Evolutionary conservation across 2,329 filamentous ascomycete species (phyloP), one percentile per base, ranked within the genome.

Genomic region (Fusarium brachygibbosum): DNA sequence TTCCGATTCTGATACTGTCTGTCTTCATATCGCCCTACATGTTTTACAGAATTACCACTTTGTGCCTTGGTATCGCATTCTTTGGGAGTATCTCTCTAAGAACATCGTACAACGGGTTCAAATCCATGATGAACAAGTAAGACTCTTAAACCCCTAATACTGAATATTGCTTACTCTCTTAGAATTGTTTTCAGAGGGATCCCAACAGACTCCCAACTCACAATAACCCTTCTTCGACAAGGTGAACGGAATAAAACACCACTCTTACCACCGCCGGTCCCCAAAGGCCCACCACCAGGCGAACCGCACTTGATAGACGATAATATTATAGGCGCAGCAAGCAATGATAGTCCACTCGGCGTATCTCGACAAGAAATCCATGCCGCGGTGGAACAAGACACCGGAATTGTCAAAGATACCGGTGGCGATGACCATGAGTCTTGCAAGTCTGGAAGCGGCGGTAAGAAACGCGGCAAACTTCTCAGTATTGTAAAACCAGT

Each of bases 191-290:
- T 95, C 58, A 92, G 91, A 74, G 91, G 91, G 17, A 89, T 94
- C 0, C 92, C 92, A 0, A 95, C 92, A 4, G 93, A 95, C 75
- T 91, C 91, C 4, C 92, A 95, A 74, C 84, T 95, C 16, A 90
- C 92, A 0, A 82, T 94, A 38, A 94, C 92, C 0, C 84, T 95
- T 1, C 86, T 95, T 13, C 90, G 92, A 28, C 87, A 93, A 38
- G 91, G 91, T 49, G 93, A 95, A 78, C 86, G 87, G 3, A 93
- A 93, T 77, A 90, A 91, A 59, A 88, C 91, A 2, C 92, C 92
- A 0, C 79, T 94, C 0, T 90, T 90, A 2, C 88, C 85, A 0
- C 82, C 83, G 0, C 58, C 63, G 0, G 4, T 8, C 2, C n/a
- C 6, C 9, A 19, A 38, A 38, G 13, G 17, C 3, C 48, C 23